Evolutionary conservation across 164 flowering plant species (phyloP).

Genomic region (Chimonanthus praecox): DNA sequence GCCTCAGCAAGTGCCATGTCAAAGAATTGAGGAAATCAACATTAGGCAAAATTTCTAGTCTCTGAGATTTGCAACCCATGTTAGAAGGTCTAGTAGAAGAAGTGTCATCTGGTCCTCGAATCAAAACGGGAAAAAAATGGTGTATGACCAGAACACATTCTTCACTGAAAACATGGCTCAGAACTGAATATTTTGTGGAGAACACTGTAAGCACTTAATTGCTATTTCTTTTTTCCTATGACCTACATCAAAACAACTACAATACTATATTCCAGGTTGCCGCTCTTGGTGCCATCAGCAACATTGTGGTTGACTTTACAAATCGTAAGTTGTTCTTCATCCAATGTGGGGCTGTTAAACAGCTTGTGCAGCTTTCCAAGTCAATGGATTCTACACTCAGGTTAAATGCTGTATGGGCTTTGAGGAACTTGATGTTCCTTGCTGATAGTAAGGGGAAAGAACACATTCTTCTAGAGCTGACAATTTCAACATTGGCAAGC

Average conservation of each 20-base stretch:
- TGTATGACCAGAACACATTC: too few relatives aligned
- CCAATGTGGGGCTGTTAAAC: slow-evolving; percentile 63
- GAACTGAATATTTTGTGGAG: too few relatives aligned
- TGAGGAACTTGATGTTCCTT: slow-evolving; percentile 75
- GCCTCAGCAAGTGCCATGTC: too few relatives aligned
- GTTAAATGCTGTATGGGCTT: slow-evolving; percentile 69
- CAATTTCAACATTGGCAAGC: slow-evolving; percentile 55
- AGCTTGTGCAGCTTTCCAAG: slow-evolving; percentile 66
- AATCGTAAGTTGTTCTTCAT: slow-evolving; percentile 47
- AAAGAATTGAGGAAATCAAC: too few relatives aligned
- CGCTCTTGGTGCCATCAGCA: slow-evolving; percentile 76
- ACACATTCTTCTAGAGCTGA: slow-evolving; percentile 52
- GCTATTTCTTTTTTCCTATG: too few relatives aligned
- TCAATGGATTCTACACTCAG: slow-evolving; percentile 79
- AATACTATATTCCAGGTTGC: slow-evolving; percentile 51
- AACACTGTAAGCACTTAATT: too few relatives aligned
- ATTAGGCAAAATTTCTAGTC: too few relatives aligned
- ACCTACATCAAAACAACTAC: not conserved
- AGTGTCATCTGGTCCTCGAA: too few relatives aligned
- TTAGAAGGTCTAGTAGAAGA: too few relatives aligned
- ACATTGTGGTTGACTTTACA: slow-evolving; percentile 74
- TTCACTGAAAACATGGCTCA: too few relatives aligned
- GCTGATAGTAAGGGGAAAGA: slow-evolving; percentile 62
- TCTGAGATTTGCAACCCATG: too few relatives aligned
- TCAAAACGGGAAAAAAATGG: too few relatives aligned